These are phyloP conservation scores for Cryptococcus jaspeensis DNA, from an alignment of 1,284 basidiomycete genomes.

Conservation along the genomic window DNA sequence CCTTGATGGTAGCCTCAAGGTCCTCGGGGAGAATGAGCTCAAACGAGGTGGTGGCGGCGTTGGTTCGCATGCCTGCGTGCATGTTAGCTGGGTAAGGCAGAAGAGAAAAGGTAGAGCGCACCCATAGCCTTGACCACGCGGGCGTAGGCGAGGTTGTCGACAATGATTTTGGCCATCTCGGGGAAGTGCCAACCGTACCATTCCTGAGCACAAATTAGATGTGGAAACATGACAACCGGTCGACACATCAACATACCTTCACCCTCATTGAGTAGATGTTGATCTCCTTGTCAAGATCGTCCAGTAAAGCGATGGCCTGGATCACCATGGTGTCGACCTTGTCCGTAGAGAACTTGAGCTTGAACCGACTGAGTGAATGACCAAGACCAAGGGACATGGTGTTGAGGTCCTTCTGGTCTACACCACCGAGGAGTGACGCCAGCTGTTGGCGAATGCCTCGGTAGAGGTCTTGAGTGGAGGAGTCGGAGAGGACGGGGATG, in stretches of 20 bases:
- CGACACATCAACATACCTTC: slow-evolving; percentile 62
- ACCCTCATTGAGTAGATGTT: slow-evolving; percentile 99
- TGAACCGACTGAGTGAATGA: slow-evolving; percentile 95
- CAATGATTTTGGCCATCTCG: slow-evolving; percentile 97
- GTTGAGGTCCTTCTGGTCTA: slow-evolving; percentile 92
- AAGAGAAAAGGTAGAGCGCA: slow-evolving; percentile 44
- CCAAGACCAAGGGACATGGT: slow-evolving; percentile 98
- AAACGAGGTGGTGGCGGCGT: slow-evolving; percentile 81
- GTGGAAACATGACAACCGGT: slow-evolving; percentile 9
- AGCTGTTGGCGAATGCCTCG: slow-evolving; percentile 92
- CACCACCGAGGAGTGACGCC: slow-evolving; percentile 77
- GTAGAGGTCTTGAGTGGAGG: slow-evolving; percentile 77
- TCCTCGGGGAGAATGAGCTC: slow-evolving; percentile 91
- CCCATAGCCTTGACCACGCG: slow-evolving; percentile 87
- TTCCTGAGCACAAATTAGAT: slow-evolving; percentile 60
- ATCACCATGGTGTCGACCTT: slow-evolving; percentile 99
- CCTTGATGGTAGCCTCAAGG: slow-evolving; percentile 85
- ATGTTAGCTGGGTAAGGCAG: background rate
- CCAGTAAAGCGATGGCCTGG: slow-evolving; percentile 96
- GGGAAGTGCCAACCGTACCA: slow-evolving; percentile 99
- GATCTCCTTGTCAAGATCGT: slow-evolving; percentile 99
- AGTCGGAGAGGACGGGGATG: slow-evolving; percentile 76
- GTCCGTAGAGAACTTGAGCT: slow-evolving; percentile 98
- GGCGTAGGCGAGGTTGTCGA: slow-evolving; percentile 95
- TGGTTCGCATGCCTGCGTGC: slow-evolving; percentile 80